Evolutionary conservation across 805 yeast genomes (phyloP).

Genomic region (Scheffersomyces ergatensis): DNA sequence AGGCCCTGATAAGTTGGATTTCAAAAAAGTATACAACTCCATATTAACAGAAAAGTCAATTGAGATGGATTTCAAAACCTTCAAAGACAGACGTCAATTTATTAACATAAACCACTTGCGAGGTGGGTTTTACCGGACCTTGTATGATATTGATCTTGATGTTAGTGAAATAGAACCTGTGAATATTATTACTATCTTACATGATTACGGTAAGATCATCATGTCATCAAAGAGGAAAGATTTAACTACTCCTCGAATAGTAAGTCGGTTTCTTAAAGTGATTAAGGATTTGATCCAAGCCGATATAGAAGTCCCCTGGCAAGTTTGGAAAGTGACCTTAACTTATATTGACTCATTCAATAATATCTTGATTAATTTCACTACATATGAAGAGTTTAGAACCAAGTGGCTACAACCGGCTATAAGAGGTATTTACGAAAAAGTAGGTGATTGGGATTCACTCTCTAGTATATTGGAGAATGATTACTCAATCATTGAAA

Average conservation of each 20-base stretch:
- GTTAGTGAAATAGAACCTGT: conserved; percentile 14
- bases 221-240: conserved; percentile 18
- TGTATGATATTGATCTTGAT: conserved; percentile 33
- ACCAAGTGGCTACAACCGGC: conserved; percentile 17
- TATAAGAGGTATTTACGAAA: conserved; percentile 15
- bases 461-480: conserved; percentile 7
- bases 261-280: conserved; percentile 30
- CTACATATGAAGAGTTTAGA: conserved; percentile 19
- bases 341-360: conserved; percentile 30
- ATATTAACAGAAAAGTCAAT: conserved; percentile 43
- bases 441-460: conserved; percentile 27
- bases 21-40: no score
- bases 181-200: conserved; percentile 36
- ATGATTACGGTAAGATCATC: conserved; percentile 39
- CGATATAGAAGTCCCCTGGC: conserved; percentile 20
- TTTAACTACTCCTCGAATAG: conserved; percentile 14
- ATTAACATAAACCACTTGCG: conserved; percentile 43
- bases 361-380: conserved; percentile 28
- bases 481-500: conserved; percentile 28
- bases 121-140: conserved; percentile 47
- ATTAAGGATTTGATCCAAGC: conserved; percentile 21
- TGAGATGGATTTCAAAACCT: conserved; percentile 25
- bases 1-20: conserved; percentile 1
- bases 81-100: conserved; percentile 24
- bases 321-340: conserved; percentile 35